phyloP scores from a whole-genome alignment of 2,329 filamentous ascomycete species.

The Colletotrichum sp. region DNA sequence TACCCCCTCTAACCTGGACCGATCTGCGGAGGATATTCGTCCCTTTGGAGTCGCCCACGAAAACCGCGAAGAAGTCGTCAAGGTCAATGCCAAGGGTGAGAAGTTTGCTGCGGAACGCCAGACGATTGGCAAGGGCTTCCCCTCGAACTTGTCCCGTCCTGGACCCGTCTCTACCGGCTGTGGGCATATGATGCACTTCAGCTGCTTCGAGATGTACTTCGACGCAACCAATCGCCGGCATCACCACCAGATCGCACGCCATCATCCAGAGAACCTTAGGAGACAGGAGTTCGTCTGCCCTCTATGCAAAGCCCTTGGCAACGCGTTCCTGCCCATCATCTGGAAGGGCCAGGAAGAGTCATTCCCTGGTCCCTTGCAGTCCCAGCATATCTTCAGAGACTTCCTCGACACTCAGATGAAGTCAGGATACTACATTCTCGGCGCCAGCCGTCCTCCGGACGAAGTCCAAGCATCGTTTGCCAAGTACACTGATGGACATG shows the following conservation, averaged over 20 bases:
- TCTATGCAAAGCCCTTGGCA: constrained; percentile 94
- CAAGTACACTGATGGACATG: constrained; percentile 39
- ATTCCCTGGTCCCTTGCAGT: constrained; percentile 74
- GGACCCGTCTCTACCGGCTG: constrained; percentile 91
- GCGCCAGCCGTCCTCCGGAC: constrained; percentile 34
- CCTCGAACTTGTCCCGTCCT: constrained; percentile 65
- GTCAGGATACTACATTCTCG: constrained; percentile 45
- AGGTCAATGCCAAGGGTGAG: constrained; percentile 74
- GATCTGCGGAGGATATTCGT: constrained; percentile 79
- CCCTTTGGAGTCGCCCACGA: constrained; percentile 92
- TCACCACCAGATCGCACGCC: constrained; percentile 88
- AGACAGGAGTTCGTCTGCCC: constrained; percentile 94
- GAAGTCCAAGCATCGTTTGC: constrained; percentile 39
- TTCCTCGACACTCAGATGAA: constrained; percentile 69
- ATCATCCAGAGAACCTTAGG: constrained; percentile 83
- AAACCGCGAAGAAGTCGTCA: constrained; percentile 79
- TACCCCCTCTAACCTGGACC: constrained; percentile 82
- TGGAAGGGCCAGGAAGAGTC: constrained; percentile 93
- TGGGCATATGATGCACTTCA: constrained; percentile 98
- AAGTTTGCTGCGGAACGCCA: constrained; percentile 77
- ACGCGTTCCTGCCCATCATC: constrained; percentile 91
- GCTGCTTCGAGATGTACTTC: constrained; percentile 92
- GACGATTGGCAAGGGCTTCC: constrained; percentile 88
- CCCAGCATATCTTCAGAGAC: constrained; percentile 64
- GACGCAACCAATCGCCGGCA: constrained; percentile 85